Conservation (phyloP, 2,329 filamentous ascomycete genomes). For the Arthrobotrys pseudoclavata region DNA sequence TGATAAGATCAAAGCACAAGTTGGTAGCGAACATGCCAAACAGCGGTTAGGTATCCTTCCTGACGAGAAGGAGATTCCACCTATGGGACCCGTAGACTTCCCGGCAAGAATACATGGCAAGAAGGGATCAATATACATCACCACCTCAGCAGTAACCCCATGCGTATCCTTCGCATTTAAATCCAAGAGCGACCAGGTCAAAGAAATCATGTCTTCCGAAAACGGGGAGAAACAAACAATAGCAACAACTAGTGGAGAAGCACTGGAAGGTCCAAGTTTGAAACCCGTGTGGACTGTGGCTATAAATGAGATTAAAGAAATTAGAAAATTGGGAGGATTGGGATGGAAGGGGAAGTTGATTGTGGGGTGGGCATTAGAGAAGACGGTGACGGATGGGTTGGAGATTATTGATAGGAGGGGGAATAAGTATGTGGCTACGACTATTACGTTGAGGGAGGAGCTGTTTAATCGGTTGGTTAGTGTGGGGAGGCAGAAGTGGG, state of each 20-base stretch:
- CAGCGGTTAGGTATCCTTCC: constrained; percentile 79
- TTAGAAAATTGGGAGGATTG: constrained; percentile 83
- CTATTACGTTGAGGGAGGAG: constrained; percentile 79
- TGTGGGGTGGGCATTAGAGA: constrained; percentile 81
- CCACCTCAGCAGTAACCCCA: constrained; percentile 76
- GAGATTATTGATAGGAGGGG: constrained; percentile 69
- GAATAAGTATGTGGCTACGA: constrained; percentile 75
- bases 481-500: constrained; percentile 87
- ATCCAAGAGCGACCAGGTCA: constrained; percentile 66
- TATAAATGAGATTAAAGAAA: constrained; percentile 77
- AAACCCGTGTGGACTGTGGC: constrained; percentile 77
- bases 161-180: constrained; percentile 74
- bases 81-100: constrained; percentile 81
- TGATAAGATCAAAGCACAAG: constrained; percentile 78
- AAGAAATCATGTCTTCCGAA: constrained; percentile 65
- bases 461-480: constrained; percentile 83
- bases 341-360: constrained; percentile 88
- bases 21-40: constrained; percentile 74
- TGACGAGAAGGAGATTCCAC: constrained; percentile 66
- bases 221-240: constrained; percentile 69
- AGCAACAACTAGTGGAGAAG: constrained; percentile 67
- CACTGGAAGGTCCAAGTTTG: constrained; percentile 32
- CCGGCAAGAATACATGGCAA: constrained; percentile 78
- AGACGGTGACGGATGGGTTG: constrained; percentile 81
- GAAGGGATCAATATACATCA: constrained; percentile 80